Evolutionary conservation across 352 stramenopile species (phyloP).

Genomic region (Phytophthora ohioensis): DNA sequence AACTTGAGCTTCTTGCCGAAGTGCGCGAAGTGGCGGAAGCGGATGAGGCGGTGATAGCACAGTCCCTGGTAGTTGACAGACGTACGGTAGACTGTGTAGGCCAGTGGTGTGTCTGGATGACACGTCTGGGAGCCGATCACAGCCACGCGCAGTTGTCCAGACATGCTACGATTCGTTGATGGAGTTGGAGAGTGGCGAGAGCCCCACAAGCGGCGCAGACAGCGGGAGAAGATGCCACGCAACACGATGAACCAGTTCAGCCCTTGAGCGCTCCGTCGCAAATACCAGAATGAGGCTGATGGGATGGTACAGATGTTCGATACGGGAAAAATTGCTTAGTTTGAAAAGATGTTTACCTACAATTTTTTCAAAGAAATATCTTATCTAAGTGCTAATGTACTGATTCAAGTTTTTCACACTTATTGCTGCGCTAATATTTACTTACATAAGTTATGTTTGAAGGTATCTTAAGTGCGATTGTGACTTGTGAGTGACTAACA

Average conservation of each 20-base stretch:
- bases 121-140: slow-evolving; percentile 75
- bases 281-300: slow-evolving; percentile 31
- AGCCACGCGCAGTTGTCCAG: slow-evolving; percentile 59
- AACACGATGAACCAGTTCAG: slow-evolving; percentile 25
- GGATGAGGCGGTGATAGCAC: slow-evolving; percentile 76
- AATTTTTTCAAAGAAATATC: background rate
- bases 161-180: slow-evolving; percentile 30
- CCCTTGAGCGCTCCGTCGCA: slow-evolving; percentile 24
- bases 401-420: background rate
- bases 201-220: slow-evolving; percentile 19
- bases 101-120: slow-evolving; percentile 36
- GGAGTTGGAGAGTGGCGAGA: slow-evolving; percentile 8
- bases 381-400: background rate
- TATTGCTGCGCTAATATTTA: background rate
- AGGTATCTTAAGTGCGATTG: background rate
- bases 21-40: slow-evolving; percentile 65
- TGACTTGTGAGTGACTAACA: slow-evolving; percentile 11
- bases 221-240: slow-evolving; percentile 25
- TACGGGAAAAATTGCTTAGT: slow-evolving; percentile 10
- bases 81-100: slow-evolving; percentile 81
- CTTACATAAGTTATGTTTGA: background rate
- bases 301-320: slow-evolving; percentile 2
- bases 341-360: slow-evolving; percentile 14
- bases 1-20: slow-evolving; percentile 65
- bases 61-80: slow-evolving; percentile 69